A percentile compares a stretch with the other conserved stretches of the same genome.
phyloP scores from a whole-genome alignment of 2,329 filamentous ascomycete genomes.

The Hymenotorrendiella dingleyae region DNA sequence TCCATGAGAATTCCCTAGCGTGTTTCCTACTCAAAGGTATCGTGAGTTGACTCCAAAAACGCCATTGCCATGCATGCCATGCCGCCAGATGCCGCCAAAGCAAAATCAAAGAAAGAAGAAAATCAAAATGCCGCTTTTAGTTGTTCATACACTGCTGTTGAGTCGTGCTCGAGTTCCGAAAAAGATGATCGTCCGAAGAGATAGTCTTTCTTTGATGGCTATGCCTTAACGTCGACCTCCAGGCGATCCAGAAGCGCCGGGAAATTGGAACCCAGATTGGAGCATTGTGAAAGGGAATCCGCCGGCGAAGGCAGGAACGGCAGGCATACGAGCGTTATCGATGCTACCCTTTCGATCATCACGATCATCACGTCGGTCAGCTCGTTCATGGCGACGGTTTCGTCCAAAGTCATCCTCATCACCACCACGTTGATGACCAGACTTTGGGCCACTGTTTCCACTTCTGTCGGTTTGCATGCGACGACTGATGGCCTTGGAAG shows the following conservation, averaged over 20 bases:
- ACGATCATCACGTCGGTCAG: slow-evolving; percentile 14
- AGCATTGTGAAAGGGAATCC: slow-evolving; percentile 34
- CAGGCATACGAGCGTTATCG: slow-evolving; percentile 16
- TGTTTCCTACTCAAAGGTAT: too few relatives aligned
- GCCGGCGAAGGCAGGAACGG: slow-evolving; percentile 14
- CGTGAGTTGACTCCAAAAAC: slow-evolving; percentile 7
- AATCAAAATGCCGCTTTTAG: neutral
- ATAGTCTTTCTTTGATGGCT: too few relatives aligned
- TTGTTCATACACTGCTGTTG: neutral
- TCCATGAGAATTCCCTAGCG: too few relatives aligned
- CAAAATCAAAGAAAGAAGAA: slow-evolving; percentile 2
- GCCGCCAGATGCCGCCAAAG: too few relatives aligned
- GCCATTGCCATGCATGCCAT: slow-evolving; percentile 12
- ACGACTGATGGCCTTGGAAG: slow-evolving; percentile 76
- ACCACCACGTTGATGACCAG: slow-evolving; percentile 30
- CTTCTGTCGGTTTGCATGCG: slow-evolving; percentile 65
- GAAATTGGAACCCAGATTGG: too few relatives aligned
- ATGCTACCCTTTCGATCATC: slow-evolving; percentile 8
- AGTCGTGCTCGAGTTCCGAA: too few relatives aligned
- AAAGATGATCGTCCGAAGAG: too few relatives aligned
- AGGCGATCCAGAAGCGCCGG: too few relatives aligned
- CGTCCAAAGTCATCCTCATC: slow-evolving; percentile 28
- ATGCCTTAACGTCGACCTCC: too few relatives aligned
- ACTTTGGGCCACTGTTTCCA: slow-evolving; percentile 59
- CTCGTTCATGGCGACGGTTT: slow-evolving; percentile 16